phyloP scores from a whole-genome alignment of 805 yeast species.

The Aciculoconidium aculeatum region DNA sequence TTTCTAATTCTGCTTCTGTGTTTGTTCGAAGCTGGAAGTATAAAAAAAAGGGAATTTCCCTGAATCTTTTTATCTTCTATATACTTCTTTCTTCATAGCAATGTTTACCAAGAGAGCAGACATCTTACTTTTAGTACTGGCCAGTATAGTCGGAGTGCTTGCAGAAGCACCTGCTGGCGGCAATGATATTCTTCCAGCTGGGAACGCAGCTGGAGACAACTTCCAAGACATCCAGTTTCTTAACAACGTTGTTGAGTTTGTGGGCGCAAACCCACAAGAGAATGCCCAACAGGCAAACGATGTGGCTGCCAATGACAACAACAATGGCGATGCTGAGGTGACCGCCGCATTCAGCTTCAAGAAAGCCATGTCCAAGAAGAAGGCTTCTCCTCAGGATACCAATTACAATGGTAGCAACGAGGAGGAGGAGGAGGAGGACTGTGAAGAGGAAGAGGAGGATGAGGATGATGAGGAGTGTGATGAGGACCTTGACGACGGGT shows the following conservation, averaged over 20 bases:
- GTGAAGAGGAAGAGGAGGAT: too few relatives aligned
- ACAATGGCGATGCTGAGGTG: not conserved
- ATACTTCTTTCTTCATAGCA: not conserved
- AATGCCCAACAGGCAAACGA: slow-evolving; percentile 1
- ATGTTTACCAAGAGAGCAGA: slow-evolving; percentile 1
- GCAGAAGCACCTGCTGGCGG: slow-evolving; percentile 1
- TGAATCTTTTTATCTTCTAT: too few relatives aligned
- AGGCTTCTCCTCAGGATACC: too few relatives aligned
- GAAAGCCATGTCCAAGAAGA: too few relatives aligned
- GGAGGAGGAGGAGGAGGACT: too few relatives aligned
- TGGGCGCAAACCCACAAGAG: slow-evolving; percentile 5
- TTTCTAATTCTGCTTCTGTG: too few relatives aligned
- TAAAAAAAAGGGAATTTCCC: too few relatives aligned
- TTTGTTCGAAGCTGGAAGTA: too few relatives aligned
- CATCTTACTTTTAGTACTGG: slow-evolving; percentile 1
- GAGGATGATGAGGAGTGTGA: not conserved
- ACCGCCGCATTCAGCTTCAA: not conserved
- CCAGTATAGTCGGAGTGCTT: not conserved
- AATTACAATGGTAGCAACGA: too few relatives aligned
- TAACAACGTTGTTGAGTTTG: slow-evolving; percentile 4
- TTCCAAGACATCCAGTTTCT: slow-evolving; percentile 5
- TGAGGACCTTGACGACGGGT: not conserved
- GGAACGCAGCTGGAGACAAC: not conserved
- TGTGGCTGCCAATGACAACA: not conserved
- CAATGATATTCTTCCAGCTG: too few relatives aligned